Conservation (phyloP, 352 stramenopile species). For the Pythium plurisporium region DNA sequence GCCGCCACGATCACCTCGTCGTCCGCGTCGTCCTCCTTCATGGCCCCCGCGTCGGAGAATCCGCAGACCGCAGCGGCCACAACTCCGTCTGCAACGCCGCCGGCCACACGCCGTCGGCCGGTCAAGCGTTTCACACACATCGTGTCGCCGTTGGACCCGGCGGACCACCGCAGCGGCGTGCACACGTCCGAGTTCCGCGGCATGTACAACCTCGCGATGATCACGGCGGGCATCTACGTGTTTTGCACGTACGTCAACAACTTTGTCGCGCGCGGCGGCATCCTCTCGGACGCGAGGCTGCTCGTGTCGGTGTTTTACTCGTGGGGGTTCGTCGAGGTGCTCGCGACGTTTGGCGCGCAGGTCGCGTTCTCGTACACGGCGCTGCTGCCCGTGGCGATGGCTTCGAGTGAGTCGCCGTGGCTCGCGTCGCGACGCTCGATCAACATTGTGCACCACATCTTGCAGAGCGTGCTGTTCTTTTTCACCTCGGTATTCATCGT, state of each 20-base stretch:
- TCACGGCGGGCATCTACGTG: constrained; percentile 57
- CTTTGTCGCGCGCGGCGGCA: constrained; percentile 43
- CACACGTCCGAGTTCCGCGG: constrained; percentile 74
- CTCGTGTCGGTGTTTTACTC: constrained; percentile 71
- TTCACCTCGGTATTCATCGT: constrained; percentile 63
- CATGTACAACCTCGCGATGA: constrained; percentile 74
- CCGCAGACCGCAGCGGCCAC: not conserved
- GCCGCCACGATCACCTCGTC: not conserved
- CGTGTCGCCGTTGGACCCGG: constrained; percentile 63
- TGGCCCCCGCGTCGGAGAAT: no score
- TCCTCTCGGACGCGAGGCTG: constrained; percentile 47
- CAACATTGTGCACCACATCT: constrained; percentile 65
- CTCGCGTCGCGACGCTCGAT: constrained; percentile 41
- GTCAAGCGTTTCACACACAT: constrained; percentile 60
- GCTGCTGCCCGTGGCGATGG: constrained; percentile 69
- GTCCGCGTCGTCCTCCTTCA: no score
- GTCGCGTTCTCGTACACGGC: constrained; percentile 69
- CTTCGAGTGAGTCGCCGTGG: constrained; percentile 23
- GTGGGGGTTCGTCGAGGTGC: constrained; percentile 62
- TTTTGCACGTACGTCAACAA: constrained; percentile 58
- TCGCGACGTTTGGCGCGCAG: constrained; percentile 62
- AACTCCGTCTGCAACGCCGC: not conserved
- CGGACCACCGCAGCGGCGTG: constrained; percentile 59
- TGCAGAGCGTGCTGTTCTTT: constrained; percentile 72
- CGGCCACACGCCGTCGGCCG: constrained; percentile 2